These are phyloP conservation scores for Paraphaeosphaeria sporulosa DNA, from an alignment of 2,329 filamentous ascomycete genomes.

Conservation along the genomic window DNA sequence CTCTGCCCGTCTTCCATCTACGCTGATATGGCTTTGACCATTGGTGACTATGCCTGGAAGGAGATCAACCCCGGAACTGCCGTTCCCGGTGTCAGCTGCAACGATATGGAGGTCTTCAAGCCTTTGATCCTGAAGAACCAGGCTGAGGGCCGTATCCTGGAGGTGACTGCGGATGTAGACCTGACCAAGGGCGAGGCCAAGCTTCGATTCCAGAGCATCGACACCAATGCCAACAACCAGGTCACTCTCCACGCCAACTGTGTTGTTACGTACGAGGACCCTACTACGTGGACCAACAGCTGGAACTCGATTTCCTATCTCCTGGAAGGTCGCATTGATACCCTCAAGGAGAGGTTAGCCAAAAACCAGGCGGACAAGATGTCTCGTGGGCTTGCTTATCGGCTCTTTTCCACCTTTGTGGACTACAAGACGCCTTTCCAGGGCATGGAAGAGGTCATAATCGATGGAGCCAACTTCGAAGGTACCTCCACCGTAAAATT, in stretches of 20 bases:
- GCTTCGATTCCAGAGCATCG: conserved; percentile 60
- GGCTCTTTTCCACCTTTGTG: conserved; percentile 68
- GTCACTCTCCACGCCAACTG: conserved; percentile 69
- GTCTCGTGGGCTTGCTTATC: conserved; percentile 79
- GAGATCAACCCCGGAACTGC: conserved; percentile 64
- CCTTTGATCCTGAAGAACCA: conserved; percentile 68
- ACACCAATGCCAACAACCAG: conserved; percentile 63
- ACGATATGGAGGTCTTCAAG: conserved; percentile 73
- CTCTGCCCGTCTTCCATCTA: conserved; percentile 71
- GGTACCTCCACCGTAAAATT: conserved; percentile 64
- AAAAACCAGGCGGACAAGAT: conserved; percentile 75
- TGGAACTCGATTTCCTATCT: conserved; percentile 71
- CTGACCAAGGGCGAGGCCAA: conserved; percentile 62
- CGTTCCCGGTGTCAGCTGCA: conserved; percentile 68
- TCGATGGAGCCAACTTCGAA: conserved; percentile 63
- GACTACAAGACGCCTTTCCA: conserved; percentile 65
- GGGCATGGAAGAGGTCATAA: conserved; percentile 65
- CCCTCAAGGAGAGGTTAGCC: conserved; percentile 72
- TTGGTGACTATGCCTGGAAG: conserved; percentile 73
- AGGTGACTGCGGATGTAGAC: conserved; percentile 65
- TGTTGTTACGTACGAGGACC: conserved; percentile 68
- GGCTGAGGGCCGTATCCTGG: conserved; percentile 66
- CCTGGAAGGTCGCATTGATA: conserved; percentile 64
- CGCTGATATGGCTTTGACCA: conserved; percentile 70
- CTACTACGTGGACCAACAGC: conserved; percentile 67